These are phyloP conservation scores for Hypseocharis bilobata DNA, from an alignment of 441 rosid species.

Conservation along the genomic window DNA sequence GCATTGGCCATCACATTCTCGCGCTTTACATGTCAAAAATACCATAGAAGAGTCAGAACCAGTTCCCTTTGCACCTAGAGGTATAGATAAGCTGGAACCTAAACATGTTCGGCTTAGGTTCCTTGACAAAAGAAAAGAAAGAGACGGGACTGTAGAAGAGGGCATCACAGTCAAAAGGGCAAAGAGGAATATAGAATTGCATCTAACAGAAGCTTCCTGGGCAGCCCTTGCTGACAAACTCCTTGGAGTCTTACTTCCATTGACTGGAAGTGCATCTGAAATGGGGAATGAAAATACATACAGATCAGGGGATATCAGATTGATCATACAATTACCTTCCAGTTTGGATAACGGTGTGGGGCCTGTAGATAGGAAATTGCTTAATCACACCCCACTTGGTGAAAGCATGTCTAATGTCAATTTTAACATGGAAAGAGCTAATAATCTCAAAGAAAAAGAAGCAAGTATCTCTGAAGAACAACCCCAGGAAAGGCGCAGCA, in stretches of 20 bases:
- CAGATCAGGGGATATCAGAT: constrained; percentile 69
- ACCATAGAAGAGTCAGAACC: constrained; percentile 68
- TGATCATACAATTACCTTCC: constrained; percentile 43
- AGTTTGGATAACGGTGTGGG: constrained; percentile 35
- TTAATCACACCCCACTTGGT: constrained; percentile 26
- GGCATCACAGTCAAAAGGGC: constrained; percentile 45
- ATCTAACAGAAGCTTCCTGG: constrained; percentile 66
- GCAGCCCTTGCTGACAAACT: constrained; percentile 54
- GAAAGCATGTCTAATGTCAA: constrained; percentile 40
- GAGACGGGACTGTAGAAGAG: constrained; percentile 41
- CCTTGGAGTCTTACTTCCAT: constrained; percentile 57
- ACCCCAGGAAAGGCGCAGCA: constrained; percentile 91
- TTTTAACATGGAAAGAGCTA: constrained; percentile 39
- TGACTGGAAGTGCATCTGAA: constrained; percentile 32
- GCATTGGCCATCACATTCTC: constrained; percentile 98
- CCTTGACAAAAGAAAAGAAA: constrained; percentile 72
- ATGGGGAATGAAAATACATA: constrained; percentile 22
- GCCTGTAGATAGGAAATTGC: constrained; percentile 36
- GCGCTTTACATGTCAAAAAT: constrained; percentile 77
- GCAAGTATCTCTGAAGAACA: constrained; percentile 53
- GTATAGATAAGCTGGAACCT: constrained; percentile 91
- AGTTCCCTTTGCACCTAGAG: constrained; percentile 81
- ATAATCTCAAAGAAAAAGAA: constrained; percentile 44
- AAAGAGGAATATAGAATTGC: constrained; percentile 47
- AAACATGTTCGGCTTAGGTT: constrained; percentile 78